Evolutionary conservation across 2,329 filamentous ascomycete genomes (phyloP).

Genomic region (Periconia digitata): DNA sequence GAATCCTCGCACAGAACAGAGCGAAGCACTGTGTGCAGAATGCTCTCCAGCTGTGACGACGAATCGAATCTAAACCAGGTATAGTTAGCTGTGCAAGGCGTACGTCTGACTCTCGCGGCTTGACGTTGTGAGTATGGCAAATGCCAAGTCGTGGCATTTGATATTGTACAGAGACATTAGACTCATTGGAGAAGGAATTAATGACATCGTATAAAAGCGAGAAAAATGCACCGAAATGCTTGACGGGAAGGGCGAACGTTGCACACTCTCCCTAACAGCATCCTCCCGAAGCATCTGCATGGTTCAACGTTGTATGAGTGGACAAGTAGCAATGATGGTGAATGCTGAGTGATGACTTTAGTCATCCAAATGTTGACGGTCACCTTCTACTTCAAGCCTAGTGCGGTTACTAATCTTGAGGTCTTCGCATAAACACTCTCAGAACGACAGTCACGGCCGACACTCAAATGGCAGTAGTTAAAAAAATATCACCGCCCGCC

Average conservation of each 20-base stretch:
- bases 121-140: neutral
- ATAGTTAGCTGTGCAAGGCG: too few species aligned
- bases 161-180: too few species aligned
- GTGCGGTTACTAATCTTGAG: neutral
- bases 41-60: neutral
- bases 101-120: neutral
- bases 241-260: neutral
- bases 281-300: neutral
- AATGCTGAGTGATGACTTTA: slow-evolving; percentile 1
- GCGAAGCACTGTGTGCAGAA: neutral
- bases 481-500: neutral
- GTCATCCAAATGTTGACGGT: neutral
- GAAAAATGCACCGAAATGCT: neutral
- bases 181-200: too few species aligned
- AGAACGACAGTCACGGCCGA: too few species aligned
- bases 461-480: neutral
- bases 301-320: too few species aligned
- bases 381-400: neutral
- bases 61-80: neutral
- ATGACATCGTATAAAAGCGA: neutral
- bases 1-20: neutral
- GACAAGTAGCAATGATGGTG: neutral
- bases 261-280: neutral
- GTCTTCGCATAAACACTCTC: too few species aligned
- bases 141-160: neutral